Evolutionary conservation across 139 green algal species (phyloP), one percentile per base, ranked within the genome.

Genomic region (Volvox africanus): DNA sequence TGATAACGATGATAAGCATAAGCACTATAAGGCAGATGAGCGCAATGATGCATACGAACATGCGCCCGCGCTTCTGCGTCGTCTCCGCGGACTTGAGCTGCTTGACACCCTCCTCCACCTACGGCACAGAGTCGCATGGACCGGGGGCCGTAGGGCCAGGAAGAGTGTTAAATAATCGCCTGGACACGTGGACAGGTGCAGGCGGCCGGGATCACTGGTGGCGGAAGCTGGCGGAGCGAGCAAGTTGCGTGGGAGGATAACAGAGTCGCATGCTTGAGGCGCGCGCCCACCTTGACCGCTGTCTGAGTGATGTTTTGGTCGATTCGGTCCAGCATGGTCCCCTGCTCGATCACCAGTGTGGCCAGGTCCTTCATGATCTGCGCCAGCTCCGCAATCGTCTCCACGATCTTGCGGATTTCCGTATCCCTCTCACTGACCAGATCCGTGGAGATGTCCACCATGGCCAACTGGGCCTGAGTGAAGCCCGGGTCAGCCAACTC

Each of bases 291-390:
- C 89, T 93, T 93, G 30, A 92, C 80, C 30, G 87, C 75, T 61
- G 92, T 86, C 80, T 94, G 77, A 30, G 77, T 69, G 67, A 96
- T 93, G 86, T 95, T 96, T 68, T 85, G 44, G 82, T 96, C 94
- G 22, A 96, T 94, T 11, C 98, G 93, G 92, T 99, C 98, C 82
- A 99, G 93, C 62, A 99, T 96, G 32, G 97, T 99, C 80, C 98
- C 98, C 94, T 99, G 98, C 88, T 99, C 98, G 76, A 99, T 99
- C n/a, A 99, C 98, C 37, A 99, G 93, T 18, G 96, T 94, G 2
- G 93, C 96, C 82, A 99, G 93, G 92, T 99, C 98, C 69, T 97
- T 96, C 98, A 99, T 99, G 93, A 99, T 97, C 94, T 98, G 95
- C 32, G 96, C 96, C 76, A 99, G 93, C 86, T 99, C 97, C 79